Evolutionary conservation across 805 yeast species (phyloP).

Genomic region (Metschnikowia matae): DNA sequence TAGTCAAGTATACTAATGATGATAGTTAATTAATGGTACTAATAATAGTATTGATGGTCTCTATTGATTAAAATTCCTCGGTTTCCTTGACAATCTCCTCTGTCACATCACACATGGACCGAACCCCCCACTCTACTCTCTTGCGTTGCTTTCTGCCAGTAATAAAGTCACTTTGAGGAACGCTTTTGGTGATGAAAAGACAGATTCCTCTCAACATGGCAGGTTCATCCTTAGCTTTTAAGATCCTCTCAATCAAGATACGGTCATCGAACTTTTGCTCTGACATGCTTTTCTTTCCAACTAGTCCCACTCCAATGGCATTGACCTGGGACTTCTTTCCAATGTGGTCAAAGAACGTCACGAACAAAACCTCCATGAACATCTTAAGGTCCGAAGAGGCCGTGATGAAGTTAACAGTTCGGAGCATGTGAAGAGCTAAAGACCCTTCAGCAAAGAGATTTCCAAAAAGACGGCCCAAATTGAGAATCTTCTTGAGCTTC

Average conservation of each 20-base stretch:
- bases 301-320: slow-evolving; percentile 41
- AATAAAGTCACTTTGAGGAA: slow-evolving; percentile 44
- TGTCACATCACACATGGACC: slow-evolving; percentile 49
- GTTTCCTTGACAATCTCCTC: slow-evolving; percentile 34
- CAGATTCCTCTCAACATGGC: slow-evolving; percentile 63
- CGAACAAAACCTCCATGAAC: slow-evolving; percentile 70
- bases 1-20: too few relatives aligned
- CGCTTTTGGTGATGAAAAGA: slow-evolving; percentile 49
- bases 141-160: slow-evolving; percentile 51
- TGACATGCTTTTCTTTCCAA: slow-evolving; percentile 23
- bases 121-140: slow-evolving; percentile 67
- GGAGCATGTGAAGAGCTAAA: slow-evolving; percentile 67
- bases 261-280: slow-evolving; percentile 46
- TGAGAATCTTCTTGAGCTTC: slow-evolving; percentile 56
- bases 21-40: too few relatives aligned
- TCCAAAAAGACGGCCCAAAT: slow-evolving; percentile 81
- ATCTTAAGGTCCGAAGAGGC: slow-evolving; percentile 59
- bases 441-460: slow-evolving; percentile 67
- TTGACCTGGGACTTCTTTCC: slow-evolving; percentile 59
- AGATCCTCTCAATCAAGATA: slow-evolving; percentile 43
- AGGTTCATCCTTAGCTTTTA: slow-evolving; percentile 55
- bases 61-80: not conserved
- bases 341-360: slow-evolving; percentile 59
- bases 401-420: slow-evolving; percentile 69
- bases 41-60: not conserved